Conservation (phyloP, 2,329 filamentous ascomycete species). For the Stachybotrys chlorohalonatus region DNA sequence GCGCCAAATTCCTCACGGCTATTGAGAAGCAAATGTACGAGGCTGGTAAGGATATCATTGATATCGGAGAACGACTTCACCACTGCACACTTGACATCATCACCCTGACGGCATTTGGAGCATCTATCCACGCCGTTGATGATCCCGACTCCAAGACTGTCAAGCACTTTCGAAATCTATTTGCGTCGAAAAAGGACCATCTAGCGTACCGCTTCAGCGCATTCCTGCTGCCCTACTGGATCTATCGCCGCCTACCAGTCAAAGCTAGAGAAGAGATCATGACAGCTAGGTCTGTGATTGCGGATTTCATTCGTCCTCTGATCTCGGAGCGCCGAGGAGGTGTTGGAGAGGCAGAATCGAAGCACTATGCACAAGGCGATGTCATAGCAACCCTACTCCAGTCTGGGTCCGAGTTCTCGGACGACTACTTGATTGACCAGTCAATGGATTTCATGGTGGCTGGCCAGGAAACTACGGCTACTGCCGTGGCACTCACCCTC, state of each 20-base stretch:
- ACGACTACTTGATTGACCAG: slow-evolving; percentile 5
- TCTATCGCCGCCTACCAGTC: slow-evolving; percentile 5
- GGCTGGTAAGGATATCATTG: slow-evolving; percentile 18
- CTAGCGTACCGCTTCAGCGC: slow-evolving; percentile 4
- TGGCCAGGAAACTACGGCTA: background rate
- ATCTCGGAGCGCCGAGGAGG: slow-evolving; percentile 5
- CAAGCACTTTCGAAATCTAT: slow-evolving; percentile 7
- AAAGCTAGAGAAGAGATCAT: slow-evolving; percentile 6
- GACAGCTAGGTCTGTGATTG: slow-evolving; percentile 4
- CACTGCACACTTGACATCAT: slow-evolving; percentile 35
- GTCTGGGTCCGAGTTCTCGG: slow-evolving; percentile 5
- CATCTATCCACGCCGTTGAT: slow-evolving; percentile 6
- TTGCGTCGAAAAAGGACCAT: slow-evolving; percentile 5
- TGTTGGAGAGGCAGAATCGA: background rate
- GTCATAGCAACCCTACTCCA: slow-evolving; percentile 7
- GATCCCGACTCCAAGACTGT: slow-evolving; percentile 3
- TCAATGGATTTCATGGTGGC: slow-evolving; percentile 2
- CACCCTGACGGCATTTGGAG: slow-evolving; percentile 33
- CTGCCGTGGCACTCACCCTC: background rate
- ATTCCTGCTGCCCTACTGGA: slow-evolving; percentile 3
- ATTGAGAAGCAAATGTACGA: slow-evolving; percentile 5
- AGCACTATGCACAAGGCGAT: slow-evolving; percentile 5
- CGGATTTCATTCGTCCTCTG: slow-evolving; percentile 6
- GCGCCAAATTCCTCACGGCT: slow-evolving; percentile 5
- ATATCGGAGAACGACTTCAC: slow-evolving; percentile 39